Conservation (phyloP, 306 rosid species). For the Rubus parviflorus region DNA sequence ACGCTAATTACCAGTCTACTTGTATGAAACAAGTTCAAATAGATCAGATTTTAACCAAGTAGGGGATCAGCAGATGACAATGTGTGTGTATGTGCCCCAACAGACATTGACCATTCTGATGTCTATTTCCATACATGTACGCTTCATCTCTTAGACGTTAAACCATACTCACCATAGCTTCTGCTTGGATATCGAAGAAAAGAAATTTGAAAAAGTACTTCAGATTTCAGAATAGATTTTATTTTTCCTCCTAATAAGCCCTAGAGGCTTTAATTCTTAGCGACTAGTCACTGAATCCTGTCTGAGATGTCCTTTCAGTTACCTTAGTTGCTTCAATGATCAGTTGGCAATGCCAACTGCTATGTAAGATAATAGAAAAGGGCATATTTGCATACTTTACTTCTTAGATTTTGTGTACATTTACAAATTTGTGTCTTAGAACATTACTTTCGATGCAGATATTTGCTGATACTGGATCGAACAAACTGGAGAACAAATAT, state of each 20-base stretch:
- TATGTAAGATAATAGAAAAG: too few relatives aligned
- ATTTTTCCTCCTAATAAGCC: neutral
- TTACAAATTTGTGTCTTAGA: neutral
- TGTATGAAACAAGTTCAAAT: neutral
- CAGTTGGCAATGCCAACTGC: neutral
- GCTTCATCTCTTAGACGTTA: neutral
- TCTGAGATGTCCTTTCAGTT: neutral
- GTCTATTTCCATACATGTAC: neutral
- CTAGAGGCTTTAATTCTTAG: neutral
- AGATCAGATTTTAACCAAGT: neutral
- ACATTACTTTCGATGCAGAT: slow-evolving; percentile 40
- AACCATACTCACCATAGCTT: neutral
- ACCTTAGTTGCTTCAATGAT: neutral
- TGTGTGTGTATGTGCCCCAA: too few relatives aligned
- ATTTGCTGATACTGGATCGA: slow-evolving; percentile 80
- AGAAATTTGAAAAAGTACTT: neutral
- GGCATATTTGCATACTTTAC: too few relatives aligned
- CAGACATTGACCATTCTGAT: neutral
- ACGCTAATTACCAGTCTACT: neutral
- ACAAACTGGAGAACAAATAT: slow-evolving; percentile 93
- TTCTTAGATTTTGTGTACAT: too few relatives aligned
- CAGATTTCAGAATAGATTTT: neutral
- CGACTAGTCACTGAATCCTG: neutral
- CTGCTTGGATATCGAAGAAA: neutral
- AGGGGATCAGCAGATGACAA: neutral